Percentiles rank a stretch among this genome's conserved stretches.
Evolutionary conservation across 2,329 filamentous ascomycete genomes (phyloP).

Genomic region (Fusarium praegraminearum): DNA sequence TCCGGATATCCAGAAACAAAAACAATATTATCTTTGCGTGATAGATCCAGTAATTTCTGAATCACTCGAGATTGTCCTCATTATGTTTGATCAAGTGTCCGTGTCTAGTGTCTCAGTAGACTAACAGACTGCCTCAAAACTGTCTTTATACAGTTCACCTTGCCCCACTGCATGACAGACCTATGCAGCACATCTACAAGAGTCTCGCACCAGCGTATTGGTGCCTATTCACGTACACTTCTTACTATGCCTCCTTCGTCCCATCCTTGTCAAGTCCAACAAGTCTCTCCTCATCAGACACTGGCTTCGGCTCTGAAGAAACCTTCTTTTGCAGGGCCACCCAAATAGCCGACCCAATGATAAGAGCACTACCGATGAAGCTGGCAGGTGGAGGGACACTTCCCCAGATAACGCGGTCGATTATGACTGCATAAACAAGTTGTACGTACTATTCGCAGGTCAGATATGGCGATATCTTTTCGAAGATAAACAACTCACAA

Average conservation of each 20-base stretch:
- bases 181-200: too few relatives aligned
- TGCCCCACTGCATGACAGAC: too few relatives aligned
- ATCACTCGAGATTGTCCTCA: too few relatives aligned
- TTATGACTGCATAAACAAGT: constrained; percentile 52
- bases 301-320: constrained; percentile 40
- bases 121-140: too few relatives aligned
- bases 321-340: constrained; percentile 57
- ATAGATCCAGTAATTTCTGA: too few relatives aligned
- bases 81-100: too few relatives aligned
- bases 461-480: accelerated
- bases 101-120: too few relatives aligned
- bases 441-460: constrained; percentile 48
- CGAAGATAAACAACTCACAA: constrained; percentile 33
- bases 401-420: constrained; percentile 59
- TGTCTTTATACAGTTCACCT: too few relatives aligned
- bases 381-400: constrained; percentile 55
- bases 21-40: neutral
- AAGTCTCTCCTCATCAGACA: constrained; percentile 53
- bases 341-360: constrained; percentile 58
- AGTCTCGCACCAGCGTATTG: too few relatives aligned
- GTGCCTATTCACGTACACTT: too few relatives aligned
- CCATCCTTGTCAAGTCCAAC: constrained; percentile 13
- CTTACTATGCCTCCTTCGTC: neutral
- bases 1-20: neutral
- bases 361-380: constrained; percentile 55